Percentiles rank a stretch among this genome's conserved stretches.
phyloP scores from a whole-genome alignment of 108 stramenopile genomes.

The Stephanodiscus triporus region DNA sequence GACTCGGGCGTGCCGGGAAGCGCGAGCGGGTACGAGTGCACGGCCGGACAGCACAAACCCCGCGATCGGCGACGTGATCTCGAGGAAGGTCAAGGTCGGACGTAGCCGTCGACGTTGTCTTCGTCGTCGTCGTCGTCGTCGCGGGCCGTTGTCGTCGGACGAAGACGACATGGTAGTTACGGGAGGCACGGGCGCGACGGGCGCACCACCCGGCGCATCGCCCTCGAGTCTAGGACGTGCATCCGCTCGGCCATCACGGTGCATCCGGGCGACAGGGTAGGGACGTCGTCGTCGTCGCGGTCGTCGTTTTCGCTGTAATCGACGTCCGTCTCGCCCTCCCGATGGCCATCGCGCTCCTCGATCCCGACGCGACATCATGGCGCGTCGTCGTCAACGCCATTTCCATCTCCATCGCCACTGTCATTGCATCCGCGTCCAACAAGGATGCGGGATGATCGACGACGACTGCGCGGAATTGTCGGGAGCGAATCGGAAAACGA shows the following conservation, averaged over 20 bases:
- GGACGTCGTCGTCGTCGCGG: too few species aligned
- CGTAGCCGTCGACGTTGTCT: background rate
- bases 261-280: slow-evolving; percentile 64
- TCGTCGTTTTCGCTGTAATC: too few species aligned
- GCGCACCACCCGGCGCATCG: slow-evolving; percentile 19
- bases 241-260: slow-evolving; percentile 54
- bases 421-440: too few species aligned
- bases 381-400: too few species aligned
- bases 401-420: too few species aligned
- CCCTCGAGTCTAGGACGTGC: slow-evolving; percentile 45
- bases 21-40: slow-evolving; percentile 64
- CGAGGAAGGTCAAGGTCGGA: slow-evolving; percentile 37
- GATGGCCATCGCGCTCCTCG: too few species aligned
- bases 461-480: too few species aligned
- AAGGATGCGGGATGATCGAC: too few species aligned
- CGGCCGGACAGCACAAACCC: slow-evolving; percentile 57
- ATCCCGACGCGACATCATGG: too few species aligned
- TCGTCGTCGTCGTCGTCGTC: background rate
- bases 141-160: background rate
- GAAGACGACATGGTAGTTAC: background rate
- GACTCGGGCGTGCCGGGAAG: slow-evolving; percentile 57
- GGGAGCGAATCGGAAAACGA: too few species aligned
- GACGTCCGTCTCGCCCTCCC: too few species aligned
- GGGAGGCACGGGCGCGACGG: too few species aligned
- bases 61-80: slow-evolving; percentile 37